These are phyloP conservation scores for Bryum argenteum DNA, from an alignment of 225 moss, liverwort and hornwort genomes.

Conservation along the genomic window DNA sequence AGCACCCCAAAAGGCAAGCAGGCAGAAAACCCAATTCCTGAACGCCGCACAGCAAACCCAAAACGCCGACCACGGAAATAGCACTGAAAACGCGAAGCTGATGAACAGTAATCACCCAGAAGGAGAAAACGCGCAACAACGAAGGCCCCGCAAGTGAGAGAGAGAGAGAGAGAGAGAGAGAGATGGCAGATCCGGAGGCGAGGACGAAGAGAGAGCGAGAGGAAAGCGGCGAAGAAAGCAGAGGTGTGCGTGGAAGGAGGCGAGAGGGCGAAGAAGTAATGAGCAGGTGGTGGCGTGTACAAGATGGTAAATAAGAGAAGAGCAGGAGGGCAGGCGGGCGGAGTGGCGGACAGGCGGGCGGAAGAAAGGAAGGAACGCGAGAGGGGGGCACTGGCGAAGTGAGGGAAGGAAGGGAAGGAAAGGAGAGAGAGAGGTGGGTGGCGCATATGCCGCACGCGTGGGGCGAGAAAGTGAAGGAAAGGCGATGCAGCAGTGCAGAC, in stretches of 20 bases:
- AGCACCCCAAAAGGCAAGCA: background rate
- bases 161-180: background rate
- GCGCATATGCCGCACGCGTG: constrained; percentile 22
- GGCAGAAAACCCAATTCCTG: constrained; percentile 1
- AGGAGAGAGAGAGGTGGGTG: background rate
- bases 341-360: background rate
- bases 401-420: background rate
- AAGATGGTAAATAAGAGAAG: constrained; percentile 36
- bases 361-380: background rate
- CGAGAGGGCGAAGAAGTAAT: constrained; percentile 17
- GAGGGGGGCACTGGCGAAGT: background rate
- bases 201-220: background rate
- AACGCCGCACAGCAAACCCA: background rate
- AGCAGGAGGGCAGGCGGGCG: background rate
- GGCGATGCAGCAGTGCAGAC: background rate
- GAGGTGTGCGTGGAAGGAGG: background rate
- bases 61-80: background rate
- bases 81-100: background rate
- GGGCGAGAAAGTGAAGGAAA: constrained; percentile 1
- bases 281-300: constrained; percentile 10
- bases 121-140: no score
- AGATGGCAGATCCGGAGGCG: background rate
- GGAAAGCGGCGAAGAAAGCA: background rate
- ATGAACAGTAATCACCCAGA: constrained; percentile 20
- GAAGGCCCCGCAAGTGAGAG: background rate